phyloP scores from a whole-genome alignment of 1,139 yeast genomes.

The Kluyveromyces sp. region DNA sequence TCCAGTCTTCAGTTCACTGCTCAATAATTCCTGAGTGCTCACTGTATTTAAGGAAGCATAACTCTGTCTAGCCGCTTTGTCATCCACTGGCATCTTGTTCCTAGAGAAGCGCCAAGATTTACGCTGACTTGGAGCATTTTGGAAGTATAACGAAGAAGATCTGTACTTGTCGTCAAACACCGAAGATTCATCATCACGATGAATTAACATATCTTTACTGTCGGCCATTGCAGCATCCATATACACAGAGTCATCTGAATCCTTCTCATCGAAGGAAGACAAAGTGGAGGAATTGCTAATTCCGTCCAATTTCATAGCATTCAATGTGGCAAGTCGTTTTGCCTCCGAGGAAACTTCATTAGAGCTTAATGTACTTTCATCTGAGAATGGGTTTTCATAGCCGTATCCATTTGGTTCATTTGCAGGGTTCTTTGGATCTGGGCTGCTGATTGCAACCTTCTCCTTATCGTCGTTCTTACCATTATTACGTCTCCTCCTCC shows the following conservation, averaged over 20 bases:
- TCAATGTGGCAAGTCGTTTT: slow-evolving; percentile 43
- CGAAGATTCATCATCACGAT: slow-evolving; percentile 13
- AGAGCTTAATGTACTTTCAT: slow-evolving; percentile 18
- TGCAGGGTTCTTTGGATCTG: slow-evolving; percentile 37
- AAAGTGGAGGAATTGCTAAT: slow-evolving; percentile 31
- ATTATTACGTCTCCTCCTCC: slow-evolving; percentile 42
- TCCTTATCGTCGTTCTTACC: slow-evolving; percentile 32
- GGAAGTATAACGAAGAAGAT: slow-evolving; percentile 27
- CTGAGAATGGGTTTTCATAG: slow-evolving; percentile 30
- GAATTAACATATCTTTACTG: slow-evolving; percentile 29
- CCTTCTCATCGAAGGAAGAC: slow-evolving; percentile 30
- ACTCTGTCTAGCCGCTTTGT: slow-evolving; percentile 43
- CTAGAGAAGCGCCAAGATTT: slow-evolving; percentile 68
- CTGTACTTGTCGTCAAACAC: slow-evolving; percentile 22
- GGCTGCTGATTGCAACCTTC: slow-evolving; percentile 34
- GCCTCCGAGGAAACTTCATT: slow-evolving; percentile 30
- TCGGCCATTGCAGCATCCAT: slow-evolving; percentile 31
- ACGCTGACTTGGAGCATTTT: slow-evolving; percentile 34
- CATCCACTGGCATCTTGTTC: slow-evolving; percentile 36
- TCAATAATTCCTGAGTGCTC: slow-evolving; percentile 74
- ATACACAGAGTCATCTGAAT: slow-evolving; percentile 22
- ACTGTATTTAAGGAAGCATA: slow-evolving; percentile 75
- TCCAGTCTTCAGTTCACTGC: slow-evolving; percentile 70
- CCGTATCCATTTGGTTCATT: slow-evolving; percentile 35
- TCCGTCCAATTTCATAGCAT: slow-evolving; percentile 47